Conservation (phyloP, 352 stramenopile species). For the Blastocystis sp. region DNA sequence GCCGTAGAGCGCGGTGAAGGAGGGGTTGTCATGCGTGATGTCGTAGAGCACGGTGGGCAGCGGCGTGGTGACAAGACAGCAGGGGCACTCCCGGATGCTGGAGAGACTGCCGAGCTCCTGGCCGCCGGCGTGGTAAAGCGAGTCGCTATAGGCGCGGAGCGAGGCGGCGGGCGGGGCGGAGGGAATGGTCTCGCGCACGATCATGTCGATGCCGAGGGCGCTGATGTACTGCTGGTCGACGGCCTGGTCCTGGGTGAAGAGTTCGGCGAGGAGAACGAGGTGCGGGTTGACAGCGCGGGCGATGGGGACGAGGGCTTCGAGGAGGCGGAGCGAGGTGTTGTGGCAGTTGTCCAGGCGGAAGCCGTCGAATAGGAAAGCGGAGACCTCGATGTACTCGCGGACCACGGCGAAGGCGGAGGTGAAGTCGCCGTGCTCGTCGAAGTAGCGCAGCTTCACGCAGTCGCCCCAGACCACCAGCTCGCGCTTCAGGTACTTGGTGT, state of each 20-base stretch:
- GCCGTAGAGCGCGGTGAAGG: conserved; percentile 19
- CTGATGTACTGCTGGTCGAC: conserved; percentile 69
- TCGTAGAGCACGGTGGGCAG: conserved; percentile 70
- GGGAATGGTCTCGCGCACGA: conserved; percentile 65
- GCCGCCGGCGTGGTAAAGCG: conserved; percentile 29
- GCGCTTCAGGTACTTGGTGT: conserved; percentile 61
- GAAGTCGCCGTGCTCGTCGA: not conserved
- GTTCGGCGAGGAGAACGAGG: conserved; percentile 69
- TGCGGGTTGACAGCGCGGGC: conserved; percentile 62
- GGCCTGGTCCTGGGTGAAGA: conserved; percentile 68
- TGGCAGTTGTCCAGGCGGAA: conserved; percentile 71
- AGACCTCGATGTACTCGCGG: conserved; percentile 63
- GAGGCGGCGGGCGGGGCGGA: not conserved
- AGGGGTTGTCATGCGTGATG: conserved; percentile 70
- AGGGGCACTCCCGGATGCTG: conserved; percentile 34
- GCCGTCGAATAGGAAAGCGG: conserved; percentile 68
- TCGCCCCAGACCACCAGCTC: conserved; percentile 71
- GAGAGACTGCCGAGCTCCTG: conserved; percentile 49
- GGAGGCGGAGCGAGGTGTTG: conserved; percentile 63
- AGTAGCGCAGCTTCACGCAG: conserved; percentile 71
- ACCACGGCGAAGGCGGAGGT: conserved; percentile 57
- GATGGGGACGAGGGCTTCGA: conserved; percentile 20
- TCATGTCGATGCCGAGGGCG: conserved; percentile 68
- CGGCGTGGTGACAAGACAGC: conserved; percentile 11
- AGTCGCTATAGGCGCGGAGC: conserved; percentile 36